These are phyloP conservation scores for Aspergillus novofumigatus DNA, from an alignment of 2,329 filamentous ascomycete genomes.

Conservation along the genomic window DNA sequence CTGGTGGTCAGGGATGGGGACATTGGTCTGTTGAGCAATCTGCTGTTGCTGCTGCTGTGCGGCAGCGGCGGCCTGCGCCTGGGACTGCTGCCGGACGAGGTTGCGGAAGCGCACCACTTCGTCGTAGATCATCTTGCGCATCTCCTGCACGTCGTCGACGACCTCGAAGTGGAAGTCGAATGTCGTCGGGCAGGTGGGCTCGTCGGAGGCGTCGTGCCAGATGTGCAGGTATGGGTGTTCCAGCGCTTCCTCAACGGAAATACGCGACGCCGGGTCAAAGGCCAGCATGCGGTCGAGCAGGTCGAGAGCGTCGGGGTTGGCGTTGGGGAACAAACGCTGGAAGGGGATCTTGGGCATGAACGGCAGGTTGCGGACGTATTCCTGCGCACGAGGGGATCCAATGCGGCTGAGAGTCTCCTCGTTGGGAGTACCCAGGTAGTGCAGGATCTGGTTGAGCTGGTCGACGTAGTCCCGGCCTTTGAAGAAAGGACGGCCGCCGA, in stretches of 20 bases:
- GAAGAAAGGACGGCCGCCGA: slow-evolving; percentile 96
- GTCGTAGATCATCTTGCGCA: slow-evolving; percentile 96
- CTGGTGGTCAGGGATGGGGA: slow-evolving; percentile 61
- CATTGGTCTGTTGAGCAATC: slow-evolving; percentile 42
- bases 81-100: slow-evolving; percentile 50
- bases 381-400: slow-evolving; percentile 89
- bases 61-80: slow-evolving; percentile 35
- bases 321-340: slow-evolving; percentile 81
- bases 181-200: slow-evolving; percentile 85
- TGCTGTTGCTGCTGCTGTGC: slow-evolving; percentile 35
- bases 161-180: slow-evolving; percentile 99
- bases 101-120: slow-evolving; percentile 84
- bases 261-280: slow-evolving; percentile 89
- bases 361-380: slow-evolving; percentile 95
- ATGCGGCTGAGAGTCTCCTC: slow-evolving; percentile 92
- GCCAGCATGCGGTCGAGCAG: slow-evolving; percentile 95
- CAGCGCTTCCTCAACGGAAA: slow-evolving; percentile 89
- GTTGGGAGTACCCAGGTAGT: slow-evolving; percentile 94
- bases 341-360: slow-evolving; percentile 94
- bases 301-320: slow-evolving; percentile 93
- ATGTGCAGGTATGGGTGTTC: slow-evolving; percentile 96
- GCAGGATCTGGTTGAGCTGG: slow-evolving; percentile 97
- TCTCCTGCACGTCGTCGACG: slow-evolving; percentile 89
- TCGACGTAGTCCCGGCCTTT: slow-evolving; percentile 99
- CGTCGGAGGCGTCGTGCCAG: slow-evolving; percentile 97